A percentile compares a stretch with the other conserved stretches of the same genome.
phyloP scores from a whole-genome alignment of 176 grass and related monocot species.

The Chrysopogon serrulatus region DNA sequence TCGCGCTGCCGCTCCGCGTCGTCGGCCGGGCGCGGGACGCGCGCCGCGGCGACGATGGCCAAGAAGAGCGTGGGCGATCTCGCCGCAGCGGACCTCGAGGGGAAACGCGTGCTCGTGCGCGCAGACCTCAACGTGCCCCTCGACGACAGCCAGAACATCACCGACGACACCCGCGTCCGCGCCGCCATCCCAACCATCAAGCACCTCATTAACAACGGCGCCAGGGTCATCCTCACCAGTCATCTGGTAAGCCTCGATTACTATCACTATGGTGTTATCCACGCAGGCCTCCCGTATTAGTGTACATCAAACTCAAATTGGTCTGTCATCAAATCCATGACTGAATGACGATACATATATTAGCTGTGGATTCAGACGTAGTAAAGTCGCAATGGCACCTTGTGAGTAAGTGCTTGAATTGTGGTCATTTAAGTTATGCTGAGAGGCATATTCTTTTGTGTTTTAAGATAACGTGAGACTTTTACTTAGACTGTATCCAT shows the following conservation, averaged over 20 bases:
- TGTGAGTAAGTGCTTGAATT: not conserved
- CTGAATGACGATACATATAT: not conserved
- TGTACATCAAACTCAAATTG: not conserved
- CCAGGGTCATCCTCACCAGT: constrained; percentile 40
- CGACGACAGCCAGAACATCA: constrained; percentile 33
- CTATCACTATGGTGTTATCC: not conserved
- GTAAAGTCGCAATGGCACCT: not conserved
- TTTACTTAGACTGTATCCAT: not conserved
- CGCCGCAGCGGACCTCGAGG: constrained; percentile 19
- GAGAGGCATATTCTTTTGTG: not conserved
- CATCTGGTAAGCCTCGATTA: constrained; percentile 25
- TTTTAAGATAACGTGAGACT: not conserved
- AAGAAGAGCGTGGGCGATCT: constrained; percentile 48
- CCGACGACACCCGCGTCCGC: constrained; percentile 37
- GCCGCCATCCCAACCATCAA: constrained; percentile 45
- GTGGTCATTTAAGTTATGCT: not conserved
- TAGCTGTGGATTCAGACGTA: not conserved
- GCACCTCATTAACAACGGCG: constrained; percentile 30
- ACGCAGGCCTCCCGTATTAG: not conserved
- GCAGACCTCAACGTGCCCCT: constrained; percentile 43
- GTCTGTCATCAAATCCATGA: too few species aligned
- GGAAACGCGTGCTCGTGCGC: constrained; percentile 33
- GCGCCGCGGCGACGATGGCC: constrained; percentile 28
- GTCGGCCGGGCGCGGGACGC: not conserved
- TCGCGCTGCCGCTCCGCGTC: not conserved